A percentile compares a stretch with the other conserved stretches of the same genome.
These are phyloP conservation scores for Geosmithia putterillii DNA, from an alignment of 2,329 filamentous ascomycete species.

Conservation along the genomic window DNA sequence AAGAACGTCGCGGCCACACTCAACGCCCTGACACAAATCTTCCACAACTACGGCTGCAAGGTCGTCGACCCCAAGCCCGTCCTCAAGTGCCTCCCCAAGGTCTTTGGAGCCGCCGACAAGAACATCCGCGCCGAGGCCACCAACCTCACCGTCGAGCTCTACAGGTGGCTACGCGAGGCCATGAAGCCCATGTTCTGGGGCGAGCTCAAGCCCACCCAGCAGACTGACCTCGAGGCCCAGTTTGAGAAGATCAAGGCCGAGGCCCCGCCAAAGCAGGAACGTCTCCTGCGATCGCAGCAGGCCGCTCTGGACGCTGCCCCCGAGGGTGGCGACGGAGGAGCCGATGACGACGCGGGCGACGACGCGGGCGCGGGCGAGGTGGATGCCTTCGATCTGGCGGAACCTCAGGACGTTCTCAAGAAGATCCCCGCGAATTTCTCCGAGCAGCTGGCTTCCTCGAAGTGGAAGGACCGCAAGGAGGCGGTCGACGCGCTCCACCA, in stretches of 20 bases:
- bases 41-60: slow-evolving; percentile 91
- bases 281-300: slow-evolving; percentile 80
- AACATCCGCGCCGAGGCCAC: slow-evolving; percentile 93
- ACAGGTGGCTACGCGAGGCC: slow-evolving; percentile 91
- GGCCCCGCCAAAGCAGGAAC: slow-evolving; percentile 75
- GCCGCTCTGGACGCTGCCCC: slow-evolving; percentile 61
- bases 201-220: slow-evolving; percentile 90
- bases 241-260: slow-evolving; percentile 92
- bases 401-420: slow-evolving; percentile 74
- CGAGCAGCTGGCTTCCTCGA: slow-evolving; percentile 76
- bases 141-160: slow-evolving; percentile 83
- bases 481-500: slow-evolving; percentile 72
- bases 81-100: slow-evolving; percentile 77
- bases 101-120: slow-evolving; percentile 94
- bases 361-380: slow-evolving; percentile 46
- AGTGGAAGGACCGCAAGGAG: slow-evolving; percentile 98
- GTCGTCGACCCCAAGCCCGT: slow-evolving; percentile 86
- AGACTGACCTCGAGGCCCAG: slow-evolving; percentile 82
- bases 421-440: slow-evolving; percentile 74
- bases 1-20: slow-evolving; percentile 69
- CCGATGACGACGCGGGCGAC: slow-evolving; percentile 42
- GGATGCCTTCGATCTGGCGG: slow-evolving; percentile 70
- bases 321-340: slow-evolving; percentile 43
- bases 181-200: slow-evolving; percentile 98
- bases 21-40: slow-evolving; percentile 67